Conservation (phyloP, 257 asterid species). For the Mentha longifolia region DNA sequence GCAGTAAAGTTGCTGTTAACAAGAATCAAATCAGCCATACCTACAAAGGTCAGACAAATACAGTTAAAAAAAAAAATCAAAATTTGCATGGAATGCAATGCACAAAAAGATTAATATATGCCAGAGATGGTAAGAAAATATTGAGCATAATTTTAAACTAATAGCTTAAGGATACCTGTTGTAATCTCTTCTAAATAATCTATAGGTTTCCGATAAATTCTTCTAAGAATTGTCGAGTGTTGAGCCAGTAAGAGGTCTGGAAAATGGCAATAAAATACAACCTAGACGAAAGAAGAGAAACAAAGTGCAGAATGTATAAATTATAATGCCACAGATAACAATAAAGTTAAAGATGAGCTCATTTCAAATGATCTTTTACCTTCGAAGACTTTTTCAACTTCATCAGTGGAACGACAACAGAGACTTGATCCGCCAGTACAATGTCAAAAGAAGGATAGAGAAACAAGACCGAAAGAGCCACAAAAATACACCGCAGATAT, state of each 20-base stretch:
- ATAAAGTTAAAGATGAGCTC: neutral
- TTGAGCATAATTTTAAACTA: neutral
- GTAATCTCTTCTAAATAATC: constrained; percentile 86
- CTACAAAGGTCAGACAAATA: constrained; percentile 48
- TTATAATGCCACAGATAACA: constrained; percentile 7
- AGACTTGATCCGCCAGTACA: constrained; percentile 84
- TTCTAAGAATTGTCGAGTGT: constrained; percentile 76
- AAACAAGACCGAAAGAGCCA: constrained; percentile 73
- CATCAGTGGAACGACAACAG: constrained; percentile 77
- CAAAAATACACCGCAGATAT: constrained; percentile 83
- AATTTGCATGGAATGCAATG: neutral
- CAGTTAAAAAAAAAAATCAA: constrained; percentile 1
- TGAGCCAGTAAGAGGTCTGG: constrained; percentile 92
- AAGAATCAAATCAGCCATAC: constrained; percentile 90
- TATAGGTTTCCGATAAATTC: constrained; percentile 86
- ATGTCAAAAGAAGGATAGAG: constrained; percentile 76
- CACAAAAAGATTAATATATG: neutral
- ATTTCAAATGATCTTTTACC: constrained; percentile 47
- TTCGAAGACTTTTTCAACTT: constrained; percentile 76
- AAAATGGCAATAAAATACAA: constrained; percentile 95
- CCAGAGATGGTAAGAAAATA: neutral
- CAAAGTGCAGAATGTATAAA: constrained; percentile 14
- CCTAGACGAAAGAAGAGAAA: constrained; percentile 46
- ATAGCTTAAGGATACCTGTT: constrained; percentile 61
- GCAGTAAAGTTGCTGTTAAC: constrained; percentile 96